Evolutionary conservation across 208 protist genomes (phyloP), one percentile per base, ranked within the genome.

Genomic region (Trypanosoma boissoni): DNA sequence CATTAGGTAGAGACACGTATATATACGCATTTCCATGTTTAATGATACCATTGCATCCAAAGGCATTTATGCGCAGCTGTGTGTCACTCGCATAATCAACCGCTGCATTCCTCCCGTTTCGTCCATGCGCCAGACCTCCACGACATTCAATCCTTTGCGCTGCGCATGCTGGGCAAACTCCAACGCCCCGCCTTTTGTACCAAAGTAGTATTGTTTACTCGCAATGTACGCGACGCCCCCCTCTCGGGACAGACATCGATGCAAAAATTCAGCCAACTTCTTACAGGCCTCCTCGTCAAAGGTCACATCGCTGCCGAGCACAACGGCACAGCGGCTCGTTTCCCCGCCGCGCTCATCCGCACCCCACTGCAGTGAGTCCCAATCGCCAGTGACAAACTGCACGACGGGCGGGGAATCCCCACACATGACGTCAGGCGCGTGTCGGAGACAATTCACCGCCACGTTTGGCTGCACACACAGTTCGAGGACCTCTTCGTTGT

Each of bases 181-280:
- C 32, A 80, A 49, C 27, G 66, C 64, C 31, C 89, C 89, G 28
- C 89, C 89, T 52, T 82, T 83, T 0, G 89, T 95, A 23, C 89
- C 89, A 72, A 93, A 95, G 72, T 95, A 95, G 67, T 88, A 95
- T 24, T 78, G 72, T 71, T 95, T 95, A n/a, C 75, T 84, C 23
- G 80, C 89, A 58, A 95, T 83, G 37, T 88, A 63, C 10, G 81
- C 86, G 0, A 82, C 60, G 18, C 68, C 82, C 10, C 45, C 63
- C 44, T 26, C 1, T 0, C 78, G 79, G 24, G 45, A 61, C 46
- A 95, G 54, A 65, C 78, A 89, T 7, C 85, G 83, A n/a, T 50
- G 42, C 49, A 93, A 64, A 51, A 92, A 54, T 4, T 50, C 56
- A 8, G 75, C 77, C 20, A 93, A 64, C 73, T 92, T 91, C 39